Conservation (phyloP, 441 rosid genomes). For the Daphne laureola region DNA sequence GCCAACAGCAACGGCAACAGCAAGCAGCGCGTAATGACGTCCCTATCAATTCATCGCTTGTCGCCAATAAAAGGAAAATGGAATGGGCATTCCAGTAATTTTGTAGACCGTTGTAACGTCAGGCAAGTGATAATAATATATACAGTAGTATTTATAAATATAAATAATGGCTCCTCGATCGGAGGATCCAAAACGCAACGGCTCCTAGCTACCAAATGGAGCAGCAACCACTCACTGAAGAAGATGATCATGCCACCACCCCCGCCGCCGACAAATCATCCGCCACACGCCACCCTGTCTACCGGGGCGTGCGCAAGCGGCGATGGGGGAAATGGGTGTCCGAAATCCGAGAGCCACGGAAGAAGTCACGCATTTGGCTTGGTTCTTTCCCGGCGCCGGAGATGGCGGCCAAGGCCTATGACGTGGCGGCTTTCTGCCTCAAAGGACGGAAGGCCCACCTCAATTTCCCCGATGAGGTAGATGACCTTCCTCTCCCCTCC, state of each 20-base stretch:
- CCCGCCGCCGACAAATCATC: slow-evolving; percentile 13
- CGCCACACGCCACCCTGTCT: slow-evolving; percentile 45
- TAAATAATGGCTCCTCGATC: slow-evolving; percentile 12
- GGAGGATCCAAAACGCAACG: neutral
- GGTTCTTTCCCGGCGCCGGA: slow-evolving; percentile 57
- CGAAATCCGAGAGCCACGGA: slow-evolving; percentile 59
- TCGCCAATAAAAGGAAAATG: neutral
- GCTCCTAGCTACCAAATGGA: slow-evolving; percentile 29
- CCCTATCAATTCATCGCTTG: neutral
- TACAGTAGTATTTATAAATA: too few relatives aligned
- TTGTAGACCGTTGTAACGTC: neutral
- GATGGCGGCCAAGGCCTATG: slow-evolving; percentile 66
- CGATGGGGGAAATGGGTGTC: slow-evolving; percentile 75
- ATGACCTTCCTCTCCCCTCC: slow-evolving; percentile 40
- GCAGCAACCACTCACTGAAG: slow-evolving; percentile 33
- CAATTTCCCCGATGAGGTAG: slow-evolving; percentile 51
- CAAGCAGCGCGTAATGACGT: slow-evolving; percentile 6
- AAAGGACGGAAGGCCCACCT: slow-evolving; percentile 58
- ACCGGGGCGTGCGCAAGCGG: slow-evolving; percentile 52
- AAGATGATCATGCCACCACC: slow-evolving; percentile 22
- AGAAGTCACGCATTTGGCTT: slow-evolving; percentile 59
- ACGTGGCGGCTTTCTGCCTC: slow-evolving; percentile 51
- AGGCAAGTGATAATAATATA: slow-evolving; percentile 12
- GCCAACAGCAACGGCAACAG: too few relatives aligned
- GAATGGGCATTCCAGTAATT: slow-evolving; percentile 20